Base-by-base conservation (phyloP, 2,329 filamentous ascomycete genomes). In the Cladorrhinum sp. region DNA sequence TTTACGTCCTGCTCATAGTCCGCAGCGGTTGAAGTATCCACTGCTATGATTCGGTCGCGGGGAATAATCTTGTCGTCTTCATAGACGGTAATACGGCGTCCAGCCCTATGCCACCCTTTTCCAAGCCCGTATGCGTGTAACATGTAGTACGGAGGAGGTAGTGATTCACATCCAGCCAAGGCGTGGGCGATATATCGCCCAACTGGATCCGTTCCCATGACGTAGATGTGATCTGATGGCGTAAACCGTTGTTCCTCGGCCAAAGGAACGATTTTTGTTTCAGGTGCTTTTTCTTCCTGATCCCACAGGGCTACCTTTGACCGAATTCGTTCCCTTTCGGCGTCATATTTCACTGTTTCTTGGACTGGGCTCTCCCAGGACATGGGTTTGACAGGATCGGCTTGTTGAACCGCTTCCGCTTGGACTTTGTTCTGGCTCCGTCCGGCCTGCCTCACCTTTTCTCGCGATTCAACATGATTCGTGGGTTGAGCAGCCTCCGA, bases 181-280 rank as follows among this genome's bases (percentile, higher is more conserved):
- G 64, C 58, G 57, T 74, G 71, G 1, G 71, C 66, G 55, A 75
- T 66, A 52, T 70, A 74, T 36, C 64, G 65, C 6, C 71, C 72
- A 8, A 50, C 55, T 10, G 62, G 45, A 60, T 72, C 66, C 50
- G 62, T 51, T 1, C 72, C 72, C 50, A 74, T 62, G 6, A 74
- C 62, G 57, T 73, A 58, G 2, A 73, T 62, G 12, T 68, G 61
- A n/a, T 72, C 67, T 3, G 65, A 61, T n/a, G 48, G 49, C 29
- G 16, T 10, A 18, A 59, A 59, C 50, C 50, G n/a, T 18, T 38
- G 56, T 20, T 27, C n/a, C 4, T 9, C 55, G 20, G 38, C 23
- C 4, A 24, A 4, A 20, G 36, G 29, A 12, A n/a, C 18, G 2
- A 38, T 18, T 24, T 54, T 20, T 36, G 58, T 12, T n/a, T 32